Evolutionary conservation across 805 yeast genomes (phyloP), one percentile per base, ranked within the genome.

Genomic region (Citeromyces nyonsensis): DNA sequence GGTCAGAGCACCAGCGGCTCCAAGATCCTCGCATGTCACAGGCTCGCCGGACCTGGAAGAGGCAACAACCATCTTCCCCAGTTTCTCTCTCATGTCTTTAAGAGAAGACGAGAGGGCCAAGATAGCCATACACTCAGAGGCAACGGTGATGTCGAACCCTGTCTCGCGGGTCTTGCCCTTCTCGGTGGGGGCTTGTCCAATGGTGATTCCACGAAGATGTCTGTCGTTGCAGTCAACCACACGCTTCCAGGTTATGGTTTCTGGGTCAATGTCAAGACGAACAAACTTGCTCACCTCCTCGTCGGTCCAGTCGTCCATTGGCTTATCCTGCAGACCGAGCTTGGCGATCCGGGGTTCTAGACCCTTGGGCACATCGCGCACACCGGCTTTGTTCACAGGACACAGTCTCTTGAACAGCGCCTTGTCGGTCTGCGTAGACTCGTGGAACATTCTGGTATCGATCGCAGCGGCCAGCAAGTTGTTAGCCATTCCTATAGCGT

Each of bases 381-480:
- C 60, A 30, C 95, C 95, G 35, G 52, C 55, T 50, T 79, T 80
- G 55, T 81, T 81, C 37, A 67, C 67, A 4, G 96, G 95, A 28
- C 86, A 91, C 38, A 88, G 64, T 53, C 96, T 72, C 48, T 73
- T 76, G 61, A 75, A 86, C 43, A 88, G 71, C 10, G 85, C 82
- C 25, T 63, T 65, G 49, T 82, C 84, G 39, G 68, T 55, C 52
- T 85, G 94, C 7, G 95, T 78, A 40, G 63, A 48, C 60, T 88
- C 97, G 54, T 88, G 97, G 71, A 88, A 88, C 72, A 86, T 82
- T 58, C 97, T 77, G 5, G 97, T 84, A 57, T 88, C 97, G 39
- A 88, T 77, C 24, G 97, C 97, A 32, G 97, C 96, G 38, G 95
- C 94, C 40, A 88, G 66, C 48, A 88, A 63, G 62, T 88, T 88